Evolutionary conservation across 23 red algal species (phyloP), one percentile per base, ranked within the genome.

Genomic region (Gracilaria caudata): DNA sequence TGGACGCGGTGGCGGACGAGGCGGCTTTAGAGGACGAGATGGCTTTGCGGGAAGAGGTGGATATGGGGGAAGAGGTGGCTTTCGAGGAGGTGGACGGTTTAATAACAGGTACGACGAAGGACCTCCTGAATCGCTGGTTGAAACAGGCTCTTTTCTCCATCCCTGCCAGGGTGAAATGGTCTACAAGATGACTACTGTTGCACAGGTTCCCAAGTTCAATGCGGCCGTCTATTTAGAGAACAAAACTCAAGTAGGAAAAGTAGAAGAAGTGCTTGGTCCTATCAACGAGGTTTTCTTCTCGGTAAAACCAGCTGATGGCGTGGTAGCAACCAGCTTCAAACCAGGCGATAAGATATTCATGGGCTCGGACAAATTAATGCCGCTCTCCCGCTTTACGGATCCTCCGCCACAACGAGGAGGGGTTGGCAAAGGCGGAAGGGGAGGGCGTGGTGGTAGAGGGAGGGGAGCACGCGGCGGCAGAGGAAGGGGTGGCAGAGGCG

Each of bases 231-330:
- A 80, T 81, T 70, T 98, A 29, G 92, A 98, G 73, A 95, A 95
- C 74, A 98, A 98, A 74, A 90, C 88, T 4, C 89, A 95, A 77
- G 93, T 98, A 7, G 96, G 96, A 12, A 91, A 92, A 74, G 88
- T 98, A 9, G 96, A 98, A 84, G 96, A 98, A 82, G 90, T 98
- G 34, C 83, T 98, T 36, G 96, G 96, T 14, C 96, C 86, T 23
- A 92, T 98, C 39, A 76, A 68, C 51, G 87, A 86, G 51, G 93
- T 98, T 24, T 78, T 86, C 53, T 98, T 98, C 70, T 80, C 92
- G 1, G 92, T 98, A 3, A 98, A 95, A 83, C 92, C 92, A 14
- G 68, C 90, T 1, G 85, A 84, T 21, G 96, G 96, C 20, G 93
- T 95, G 6, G 81, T 98, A 36, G 57, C 96, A n/a, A 85, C 66